Conservation (phyloP, 177 flowering plant genomes). For the Vitis hybrid region DNA sequence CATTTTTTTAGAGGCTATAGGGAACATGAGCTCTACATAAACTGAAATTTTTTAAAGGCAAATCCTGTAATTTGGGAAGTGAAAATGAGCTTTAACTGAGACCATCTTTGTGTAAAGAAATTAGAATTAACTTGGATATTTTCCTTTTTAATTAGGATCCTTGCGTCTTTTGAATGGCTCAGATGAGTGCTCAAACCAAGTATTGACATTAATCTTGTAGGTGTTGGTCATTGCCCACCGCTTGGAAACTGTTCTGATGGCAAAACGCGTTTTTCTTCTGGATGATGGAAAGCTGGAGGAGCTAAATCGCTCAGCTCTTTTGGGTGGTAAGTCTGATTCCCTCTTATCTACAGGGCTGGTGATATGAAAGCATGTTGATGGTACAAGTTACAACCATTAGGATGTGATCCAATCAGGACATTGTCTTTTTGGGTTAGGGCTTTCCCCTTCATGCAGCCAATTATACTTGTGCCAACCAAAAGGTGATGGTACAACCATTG, state of each 20-base stretch:
- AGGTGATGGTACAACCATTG: too few species aligned
- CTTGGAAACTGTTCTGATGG: slow-evolving; percentile 77
- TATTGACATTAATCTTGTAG: slow-evolving; percentile 23
- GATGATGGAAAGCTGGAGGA: slow-evolving; percentile 71
- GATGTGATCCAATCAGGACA: too few species aligned
- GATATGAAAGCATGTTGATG: slow-evolving; percentile 24
- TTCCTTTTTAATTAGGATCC: not conserved
- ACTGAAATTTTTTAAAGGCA: too few species aligned
- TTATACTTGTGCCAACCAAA: too few species aligned
- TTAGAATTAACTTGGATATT: too few species aligned
- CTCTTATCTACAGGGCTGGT: slow-evolving; percentile 34
- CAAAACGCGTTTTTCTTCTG: slow-evolving; percentile 58
- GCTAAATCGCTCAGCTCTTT: slow-evolving; percentile 44
- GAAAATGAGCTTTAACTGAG: not conserved
- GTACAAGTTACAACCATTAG: too few species aligned
- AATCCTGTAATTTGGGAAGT: not conserved
- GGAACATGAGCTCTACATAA: too few species aligned
- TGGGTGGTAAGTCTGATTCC: slow-evolving; percentile 23
- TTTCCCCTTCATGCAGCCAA: not conserved
- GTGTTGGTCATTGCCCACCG: slow-evolving; percentile 85
- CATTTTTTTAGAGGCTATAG: too few species aligned
- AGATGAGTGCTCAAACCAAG: not conserved
- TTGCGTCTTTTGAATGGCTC: not conserved
- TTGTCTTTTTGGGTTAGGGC: too few species aligned
- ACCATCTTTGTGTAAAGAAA: not conserved